Evolutionary conservation across 495 filamentous ascomycete species (phyloP).

Genomic region (Lasiosphaeria ovina): DNA sequence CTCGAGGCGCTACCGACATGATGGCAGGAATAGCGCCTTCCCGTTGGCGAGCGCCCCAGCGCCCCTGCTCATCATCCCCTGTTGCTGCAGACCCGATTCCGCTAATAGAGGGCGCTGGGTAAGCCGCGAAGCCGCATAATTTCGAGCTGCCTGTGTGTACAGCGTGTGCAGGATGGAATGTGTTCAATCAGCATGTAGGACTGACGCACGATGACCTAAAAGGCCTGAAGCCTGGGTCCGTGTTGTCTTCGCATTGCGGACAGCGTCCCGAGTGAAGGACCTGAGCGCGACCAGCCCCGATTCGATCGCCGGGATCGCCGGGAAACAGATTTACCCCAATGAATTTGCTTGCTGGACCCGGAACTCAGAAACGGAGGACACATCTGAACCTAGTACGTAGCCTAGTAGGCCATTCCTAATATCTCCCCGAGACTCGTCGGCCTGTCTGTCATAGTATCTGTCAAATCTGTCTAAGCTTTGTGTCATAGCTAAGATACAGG

Average conservation of each 20-base stretch:
- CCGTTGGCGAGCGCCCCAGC: conserved; percentile 19
- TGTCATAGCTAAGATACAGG: too few relatives aligned
- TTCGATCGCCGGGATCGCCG: conserved; percentile 15
- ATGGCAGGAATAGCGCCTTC: conserved; percentile 25
- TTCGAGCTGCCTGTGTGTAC: too few relatives aligned
- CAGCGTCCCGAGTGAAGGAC: background rate
- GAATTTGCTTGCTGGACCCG: background rate
- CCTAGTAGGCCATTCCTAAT: too few relatives aligned
- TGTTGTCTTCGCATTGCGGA: background rate
- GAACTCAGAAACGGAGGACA: too few relatives aligned
- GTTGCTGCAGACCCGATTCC: background rate
- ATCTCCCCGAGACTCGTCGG: too few relatives aligned
- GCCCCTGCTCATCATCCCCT: conserved; percentile 6
- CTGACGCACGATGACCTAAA: too few relatives aligned
- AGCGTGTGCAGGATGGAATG: too few relatives aligned
- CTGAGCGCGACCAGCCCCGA: conserved; percentile 3
- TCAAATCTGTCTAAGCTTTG: too few relatives aligned
- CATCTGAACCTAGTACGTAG: too few relatives aligned
- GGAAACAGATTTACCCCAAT: background rate
- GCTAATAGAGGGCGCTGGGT: background rate
- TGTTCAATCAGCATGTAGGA: too few relatives aligned
- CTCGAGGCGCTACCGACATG: conserved; percentile 24
- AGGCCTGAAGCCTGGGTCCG: background rate
- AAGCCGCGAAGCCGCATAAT: too few relatives aligned
- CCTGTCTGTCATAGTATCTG: too few relatives aligned